A percentile compares a stretch with the other conserved stretches of the same genome.
Conservation (phyloP, 2,329 filamentous ascomycete species). For the Colletotrichum karsti region DNA sequence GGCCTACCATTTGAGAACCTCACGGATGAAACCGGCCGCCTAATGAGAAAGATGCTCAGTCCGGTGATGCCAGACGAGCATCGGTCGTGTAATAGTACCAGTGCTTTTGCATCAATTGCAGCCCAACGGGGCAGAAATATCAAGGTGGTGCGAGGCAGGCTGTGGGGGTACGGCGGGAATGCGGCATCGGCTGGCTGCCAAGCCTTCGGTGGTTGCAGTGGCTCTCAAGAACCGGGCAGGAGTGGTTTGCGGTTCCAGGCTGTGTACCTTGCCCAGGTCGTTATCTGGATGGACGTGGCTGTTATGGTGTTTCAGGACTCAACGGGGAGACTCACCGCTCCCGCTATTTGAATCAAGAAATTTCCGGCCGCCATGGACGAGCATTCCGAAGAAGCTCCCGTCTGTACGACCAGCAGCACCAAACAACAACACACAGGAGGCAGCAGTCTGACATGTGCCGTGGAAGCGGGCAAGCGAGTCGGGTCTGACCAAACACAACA, state of each 20-base stretch:
- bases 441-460: not conserved
- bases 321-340: not conserved
- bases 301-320: slow-evolving; percentile 8
- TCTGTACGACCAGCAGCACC: not conserved
- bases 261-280: not conserved
- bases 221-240: not conserved
- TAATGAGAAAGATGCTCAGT: no score
- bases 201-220: not conserved
- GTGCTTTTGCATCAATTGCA: not conserved
- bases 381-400: not conserved
- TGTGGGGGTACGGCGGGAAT: slow-evolving; percentile 1
- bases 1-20: no score
- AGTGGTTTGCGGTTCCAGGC: not conserved
- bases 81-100: no score
- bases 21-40: no score
- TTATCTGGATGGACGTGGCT: not conserved
- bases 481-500: not conserved
- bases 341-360: not conserved
- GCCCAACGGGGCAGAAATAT: not conserved
- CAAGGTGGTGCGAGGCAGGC: not conserved
- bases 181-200: slow-evolving; percentile 1
- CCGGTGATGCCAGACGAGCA: no score
- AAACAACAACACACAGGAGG: not conserved
- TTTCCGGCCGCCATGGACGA: not conserved
- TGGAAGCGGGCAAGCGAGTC: not conserved